Evolutionary conservation across 106 monocot genomes (phyloP), one percentile per base, ranked within the genome.

Genomic region (Phalaenopsis aphrodite): DNA sequence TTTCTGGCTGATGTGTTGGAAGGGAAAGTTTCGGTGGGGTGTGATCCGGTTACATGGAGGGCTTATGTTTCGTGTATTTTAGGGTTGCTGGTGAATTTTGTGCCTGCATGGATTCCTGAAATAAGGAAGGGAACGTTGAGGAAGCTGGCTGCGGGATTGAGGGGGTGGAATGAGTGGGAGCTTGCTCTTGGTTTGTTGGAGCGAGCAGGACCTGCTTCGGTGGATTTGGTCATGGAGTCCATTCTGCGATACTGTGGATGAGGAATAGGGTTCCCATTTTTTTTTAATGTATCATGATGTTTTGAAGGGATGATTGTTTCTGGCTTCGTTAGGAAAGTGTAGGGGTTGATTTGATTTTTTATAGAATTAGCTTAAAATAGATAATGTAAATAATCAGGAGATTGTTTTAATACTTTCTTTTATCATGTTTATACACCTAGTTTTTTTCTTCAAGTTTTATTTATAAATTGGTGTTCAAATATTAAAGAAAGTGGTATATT

Each of bases 171-270:
- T 46, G 94, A 99, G 78, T 58, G 78, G 55, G 91, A 95, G 12
- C 79, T 99, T 30, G 98, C 98, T 3, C 78, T 94, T 1, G 75
- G 89, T 7, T 84, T 99, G 5, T 83, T 99, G 1, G 91, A 94
- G 82, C 69, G 81, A 39, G 94, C 92, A 3, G 98, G 98, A 0
- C 84, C 84, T 0, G 83, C 66, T 5, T 87, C 87, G 19, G 69
- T 92, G 47, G 58, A 79, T 18, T 84, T 84, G 56, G 87, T 89
- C 10, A 79, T 99, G 15, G 89, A 91, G 21, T 84, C 83, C 5
- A 18, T 91, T 85, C 11, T 72, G 79, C 41, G 41, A 71, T 52
- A 45, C 3, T 45, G 14, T 52, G 12, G 12, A 52, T 52, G 30
- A 30, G 30, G 30, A 30, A 0, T 30, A 30, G 30, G 30, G 30